A percentile compares a stretch with the other conserved stretches of the same genome.
Evolutionary conservation across 352 stramenopile species (phyloP).

Genomic region (Phytophthora citrophthora): DNA sequence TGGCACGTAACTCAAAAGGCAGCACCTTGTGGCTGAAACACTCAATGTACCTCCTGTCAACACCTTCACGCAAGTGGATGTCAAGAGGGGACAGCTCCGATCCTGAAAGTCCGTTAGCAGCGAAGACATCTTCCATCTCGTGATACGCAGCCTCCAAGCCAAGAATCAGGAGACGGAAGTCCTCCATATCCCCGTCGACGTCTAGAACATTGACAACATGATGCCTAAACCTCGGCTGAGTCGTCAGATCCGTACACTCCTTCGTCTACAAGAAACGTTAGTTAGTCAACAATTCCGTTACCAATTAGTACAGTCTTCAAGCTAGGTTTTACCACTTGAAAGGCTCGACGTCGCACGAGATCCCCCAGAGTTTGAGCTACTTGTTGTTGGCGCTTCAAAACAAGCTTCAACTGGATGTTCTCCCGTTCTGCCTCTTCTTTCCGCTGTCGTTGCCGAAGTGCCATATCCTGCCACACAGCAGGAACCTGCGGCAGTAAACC

Average conservation of each 20-base stretch:
- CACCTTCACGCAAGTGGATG: constrained; percentile 19
- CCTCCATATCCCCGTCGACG: constrained; percentile 7
- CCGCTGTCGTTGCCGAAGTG: not conserved
- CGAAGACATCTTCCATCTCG: constrained; percentile 25
- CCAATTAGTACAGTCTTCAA: not conserved
- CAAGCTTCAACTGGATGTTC: not conserved
- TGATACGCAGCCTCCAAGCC: constrained; percentile 12
- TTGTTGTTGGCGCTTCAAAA: not conserved
- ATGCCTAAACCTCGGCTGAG: not conserved
- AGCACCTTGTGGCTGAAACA: constrained; percentile 36
- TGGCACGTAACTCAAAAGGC: constrained; percentile 30
- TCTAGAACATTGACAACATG: not conserved
- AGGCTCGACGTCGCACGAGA: not conserved
- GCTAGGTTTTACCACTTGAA: not conserved
- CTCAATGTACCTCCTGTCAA: constrained; percentile 23
- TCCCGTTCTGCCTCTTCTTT: not conserved
- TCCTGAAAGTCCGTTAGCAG: constrained; percentile 17
- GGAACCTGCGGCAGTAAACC: not conserved
- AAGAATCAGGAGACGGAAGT: constrained; percentile 21
- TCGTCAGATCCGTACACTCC: not conserved
- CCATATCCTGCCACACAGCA: not conserved
- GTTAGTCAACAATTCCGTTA: not conserved
- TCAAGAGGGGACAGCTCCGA: constrained; percentile 17
- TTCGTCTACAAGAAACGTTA: not conserved
- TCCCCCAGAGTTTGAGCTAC: not conserved